Evolutionary conservation across 116 monocot species (phyloP).

Genomic region (Zostera marina): DNA sequence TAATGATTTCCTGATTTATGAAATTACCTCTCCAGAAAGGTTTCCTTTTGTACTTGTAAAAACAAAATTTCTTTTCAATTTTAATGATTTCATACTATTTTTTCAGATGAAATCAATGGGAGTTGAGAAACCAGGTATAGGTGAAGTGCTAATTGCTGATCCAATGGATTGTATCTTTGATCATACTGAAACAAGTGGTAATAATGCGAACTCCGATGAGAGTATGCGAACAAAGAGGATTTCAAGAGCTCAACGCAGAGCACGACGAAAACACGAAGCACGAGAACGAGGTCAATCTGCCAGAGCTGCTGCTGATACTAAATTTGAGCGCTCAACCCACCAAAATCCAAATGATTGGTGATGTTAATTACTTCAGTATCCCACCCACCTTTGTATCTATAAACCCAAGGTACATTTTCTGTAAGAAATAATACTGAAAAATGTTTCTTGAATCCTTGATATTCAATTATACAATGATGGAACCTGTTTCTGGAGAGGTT

Average conservation of each 20-base stretch:
- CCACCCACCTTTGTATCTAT: no score
- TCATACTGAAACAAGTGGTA: slow-evolving; percentile 8
- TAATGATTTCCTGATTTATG: no score
- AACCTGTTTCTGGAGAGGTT: no score
- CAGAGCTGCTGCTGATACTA: not conserved
- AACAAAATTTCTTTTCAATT: not conserved
- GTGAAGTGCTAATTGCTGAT: slow-evolving; percentile 27
- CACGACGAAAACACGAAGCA: slow-evolving; percentile 15
- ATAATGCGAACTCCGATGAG: slow-evolving; percentile 9
- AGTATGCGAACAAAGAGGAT: slow-evolving; percentile 10
- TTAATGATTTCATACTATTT: not conserved
- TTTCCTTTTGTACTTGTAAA: not conserved
- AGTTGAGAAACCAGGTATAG: not conserved
- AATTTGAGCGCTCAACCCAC: not conserved
- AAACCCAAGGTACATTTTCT: no score
- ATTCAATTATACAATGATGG: no score
- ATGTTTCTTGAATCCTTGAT: no score
- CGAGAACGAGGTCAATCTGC: not conserved
- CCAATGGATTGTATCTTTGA: slow-evolving; percentile 54
- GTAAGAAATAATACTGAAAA: no score
- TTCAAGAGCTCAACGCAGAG: slow-evolving; percentile 16
- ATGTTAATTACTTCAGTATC: not conserved
- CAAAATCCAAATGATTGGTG: not conserved
- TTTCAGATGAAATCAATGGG: slow-evolving; percentile 11
- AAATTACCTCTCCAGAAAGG: not conserved